Conservation (phyloP, 176 grass and related monocot genomes). For the Carex kokanica region DNA sequence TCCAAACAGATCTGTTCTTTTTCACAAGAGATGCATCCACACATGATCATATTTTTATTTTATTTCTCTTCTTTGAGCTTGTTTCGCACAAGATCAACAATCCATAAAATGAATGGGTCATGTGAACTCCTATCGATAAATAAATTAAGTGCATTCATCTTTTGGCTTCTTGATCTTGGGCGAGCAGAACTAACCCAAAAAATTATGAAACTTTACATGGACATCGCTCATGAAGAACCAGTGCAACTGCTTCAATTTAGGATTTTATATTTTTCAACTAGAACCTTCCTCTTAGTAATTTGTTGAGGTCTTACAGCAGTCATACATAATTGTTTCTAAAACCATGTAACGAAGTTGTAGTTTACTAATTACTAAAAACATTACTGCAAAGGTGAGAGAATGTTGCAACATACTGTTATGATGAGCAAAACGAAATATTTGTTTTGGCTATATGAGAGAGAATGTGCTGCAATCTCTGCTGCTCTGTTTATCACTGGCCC, state of each 20-base stretch:
- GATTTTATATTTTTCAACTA: too few relatives aligned
- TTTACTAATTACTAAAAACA: slow-evolving; percentile 5
- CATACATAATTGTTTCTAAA: background rate
- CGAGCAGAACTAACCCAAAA: background rate
- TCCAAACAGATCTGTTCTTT: background rate
- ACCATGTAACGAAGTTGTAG: background rate
- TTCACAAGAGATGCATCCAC: background rate
- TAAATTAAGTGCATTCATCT: background rate
- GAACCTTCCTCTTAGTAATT: background rate
- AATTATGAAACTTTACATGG: background rate
- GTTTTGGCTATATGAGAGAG: slow-evolving; percentile 60
- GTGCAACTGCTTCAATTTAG: background rate
- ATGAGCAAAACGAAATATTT: slow-evolving; percentile 95
- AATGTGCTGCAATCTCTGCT: slow-evolving; percentile 67
- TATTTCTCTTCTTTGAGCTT: background rate
- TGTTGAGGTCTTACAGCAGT: background rate
- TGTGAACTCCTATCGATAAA: background rate
- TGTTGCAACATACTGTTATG: slow-evolving; percentile 54
- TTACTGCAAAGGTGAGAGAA: background rate
- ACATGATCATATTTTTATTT: background rate
- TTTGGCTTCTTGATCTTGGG: background rate
- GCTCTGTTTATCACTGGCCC: slow-evolving; percentile 82
- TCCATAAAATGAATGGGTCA: background rate
- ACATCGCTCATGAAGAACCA: background rate
- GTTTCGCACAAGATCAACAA: background rate